These are phyloP conservation scores for Pestalotiopsis sp. DNA, from an alignment of 2,329 filamentous ascomycete species.

Conservation along the genomic window DNA sequence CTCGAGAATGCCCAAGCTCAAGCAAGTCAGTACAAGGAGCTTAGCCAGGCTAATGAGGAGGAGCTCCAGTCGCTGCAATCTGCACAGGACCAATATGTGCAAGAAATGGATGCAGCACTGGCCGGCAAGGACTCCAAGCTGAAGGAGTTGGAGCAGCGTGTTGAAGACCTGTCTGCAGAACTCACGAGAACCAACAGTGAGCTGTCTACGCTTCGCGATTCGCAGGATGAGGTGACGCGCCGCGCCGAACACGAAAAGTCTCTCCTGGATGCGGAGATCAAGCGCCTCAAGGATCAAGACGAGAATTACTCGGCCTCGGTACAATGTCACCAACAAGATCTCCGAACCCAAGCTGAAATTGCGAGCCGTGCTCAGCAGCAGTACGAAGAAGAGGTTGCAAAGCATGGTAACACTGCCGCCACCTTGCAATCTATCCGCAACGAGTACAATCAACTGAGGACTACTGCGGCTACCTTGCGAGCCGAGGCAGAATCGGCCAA, in stretches of 20 bases:
- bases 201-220: slow-evolving; percentile 77
- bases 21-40: slow-evolving; percentile 84
- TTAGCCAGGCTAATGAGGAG: slow-evolving; percentile 87
- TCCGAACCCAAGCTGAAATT: slow-evolving; percentile 92
- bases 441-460: slow-evolving; percentile 82
- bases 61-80: slow-evolving; percentile 78
- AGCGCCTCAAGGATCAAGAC: slow-evolving; percentile 80
- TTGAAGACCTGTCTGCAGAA: slow-evolving; percentile 83
- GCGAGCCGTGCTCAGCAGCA: slow-evolving; percentile 91
- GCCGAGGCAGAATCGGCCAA: slow-evolving; percentile 87
- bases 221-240: slow-evolving; percentile 74
- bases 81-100: slow-evolving; percentile 83
- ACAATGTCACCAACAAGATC: slow-evolving; percentile 85
- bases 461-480: slow-evolving; percentile 73
- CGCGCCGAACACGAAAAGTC: slow-evolving; percentile 82
- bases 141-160: slow-evolving; percentile 78
- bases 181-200: slow-evolving; percentile 81
- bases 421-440: slow-evolving; percentile 76
- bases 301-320: slow-evolving; percentile 79
- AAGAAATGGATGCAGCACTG: slow-evolving; percentile 78
- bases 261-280: slow-evolving; percentile 76
- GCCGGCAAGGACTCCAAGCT: slow-evolving; percentile 80
- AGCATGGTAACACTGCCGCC: slow-evolving; percentile 94
- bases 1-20: slow-evolving; percentile 81
- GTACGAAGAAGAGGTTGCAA: slow-evolving; percentile 92